Conservation (phyloP, 345 rosid species). For the Eucalyptus pauciflora region DNA sequence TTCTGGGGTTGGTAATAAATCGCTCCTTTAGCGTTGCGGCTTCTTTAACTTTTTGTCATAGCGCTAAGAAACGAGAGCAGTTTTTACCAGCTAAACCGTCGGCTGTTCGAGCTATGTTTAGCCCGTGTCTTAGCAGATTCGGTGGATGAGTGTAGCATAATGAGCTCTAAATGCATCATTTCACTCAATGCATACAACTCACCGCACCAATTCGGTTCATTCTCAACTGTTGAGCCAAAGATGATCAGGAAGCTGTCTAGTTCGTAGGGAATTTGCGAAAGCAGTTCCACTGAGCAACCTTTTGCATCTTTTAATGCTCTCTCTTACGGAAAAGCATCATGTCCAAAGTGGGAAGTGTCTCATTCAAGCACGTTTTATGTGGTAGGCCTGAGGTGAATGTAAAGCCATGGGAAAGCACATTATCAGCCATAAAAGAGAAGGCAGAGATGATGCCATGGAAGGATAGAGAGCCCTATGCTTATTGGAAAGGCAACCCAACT, state of each 20-base stretch:
- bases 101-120: neutral
- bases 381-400: conserved; percentile 51
- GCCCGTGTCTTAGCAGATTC: neutral
- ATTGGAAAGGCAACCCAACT: conserved; percentile 48
- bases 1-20: conserved; percentile 69
- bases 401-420: conserved; percentile 40
- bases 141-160: neutral
- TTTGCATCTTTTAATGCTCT: neutral
- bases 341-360: neutral
- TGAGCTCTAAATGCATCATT: neutral
- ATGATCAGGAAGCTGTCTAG: neutral
- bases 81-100: neutral
- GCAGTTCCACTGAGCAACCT: neutral
- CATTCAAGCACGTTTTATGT: neutral
- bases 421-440: conserved; percentile 22
- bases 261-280: neutral
- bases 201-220: neutral
- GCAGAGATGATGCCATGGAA: conserved; percentile 34
- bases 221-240: neutral
- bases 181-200: neutral
- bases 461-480: conserved; percentile 46
- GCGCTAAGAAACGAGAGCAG: neutral
- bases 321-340: neutral
- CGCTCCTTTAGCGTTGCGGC: neutral
- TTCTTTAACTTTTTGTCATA: neutral